Base-by-base conservation (phyloP, 805 yeast genomes). In the Torulaspora indica region DNA sequence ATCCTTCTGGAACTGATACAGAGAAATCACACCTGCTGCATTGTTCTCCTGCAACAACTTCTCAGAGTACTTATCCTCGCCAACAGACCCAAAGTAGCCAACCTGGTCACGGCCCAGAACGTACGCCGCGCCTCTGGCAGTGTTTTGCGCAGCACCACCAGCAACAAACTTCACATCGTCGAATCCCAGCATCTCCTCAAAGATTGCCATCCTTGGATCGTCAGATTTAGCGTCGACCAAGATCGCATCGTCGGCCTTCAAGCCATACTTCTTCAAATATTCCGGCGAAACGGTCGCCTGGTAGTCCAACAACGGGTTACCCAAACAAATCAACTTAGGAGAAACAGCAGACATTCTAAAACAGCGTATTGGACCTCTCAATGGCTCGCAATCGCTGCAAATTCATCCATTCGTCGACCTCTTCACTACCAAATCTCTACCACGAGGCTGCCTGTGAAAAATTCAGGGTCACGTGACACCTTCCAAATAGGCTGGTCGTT, bases 61-160 rank as follows among this genome's bases (percentile, higher is more conserved):
- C 49, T 83, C 88, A 47, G 93, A 81, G 70, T 82, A 91, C 57
- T 81, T 76, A 69, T 93, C 99, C 57, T 85, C 77, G 63, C 98
- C 98, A 50, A 91, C 98, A 40, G 95, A 83, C 43, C 99, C 99
- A 64, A 91, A 87, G 75, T 93, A 93, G 42, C 83, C 84, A 45
- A 93, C 98, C 25, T 91, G 80, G 56, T 79, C 68, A 37, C 72
- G 68, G 48, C 97, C 96, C 40, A 93, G 76, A 45, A 88, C 69
- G 71, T 87, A 91, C 64, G 91, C 97, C 40, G 98, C 98, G 63
- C 96, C 99, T 72, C 99, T 82, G 46, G 98, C 97, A 53, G 98
- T 80, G 75, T 93, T 93, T 74, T 93, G 99, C 49, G 97, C 98
- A 60, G 99, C 99, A 67, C 99, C 99, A 57, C 99, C 99, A 50